These are phyloP conservation scores for Carex pumila DNA, from an alignment of 176 grass and related monocot genomes.

Conservation along the genomic window DNA sequence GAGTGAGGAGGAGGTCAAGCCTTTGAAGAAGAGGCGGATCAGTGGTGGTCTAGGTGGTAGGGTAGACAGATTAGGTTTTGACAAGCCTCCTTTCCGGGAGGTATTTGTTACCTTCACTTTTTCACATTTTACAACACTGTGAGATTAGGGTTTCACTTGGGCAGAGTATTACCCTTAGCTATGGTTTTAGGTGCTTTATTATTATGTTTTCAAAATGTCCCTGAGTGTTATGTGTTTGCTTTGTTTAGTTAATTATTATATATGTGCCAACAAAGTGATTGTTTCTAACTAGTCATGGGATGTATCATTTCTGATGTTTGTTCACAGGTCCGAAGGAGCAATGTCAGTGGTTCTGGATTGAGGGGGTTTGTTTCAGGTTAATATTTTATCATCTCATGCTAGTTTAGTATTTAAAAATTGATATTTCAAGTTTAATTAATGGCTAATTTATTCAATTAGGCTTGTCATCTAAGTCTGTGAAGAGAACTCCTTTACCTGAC, in stretches of 20 bases:
- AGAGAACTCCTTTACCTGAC: constrained; percentile 66
- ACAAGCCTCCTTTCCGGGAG: constrained; percentile 27
- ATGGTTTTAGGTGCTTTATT: background rate
- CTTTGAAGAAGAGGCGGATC: constrained; percentile 88
- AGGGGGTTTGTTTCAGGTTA: constrained; percentile 62
- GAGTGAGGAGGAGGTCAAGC: constrained; percentile 67
- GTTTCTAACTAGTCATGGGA: background rate
- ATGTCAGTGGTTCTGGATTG: constrained; percentile 38
- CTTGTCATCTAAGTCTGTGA: constrained; percentile 17
- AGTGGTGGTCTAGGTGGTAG: constrained; percentile 27
- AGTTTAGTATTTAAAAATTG: constrained; percentile 4
- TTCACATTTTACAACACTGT: background rate
- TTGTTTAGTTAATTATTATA: background rate
- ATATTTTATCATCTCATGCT: constrained; percentile 6
- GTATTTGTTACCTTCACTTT: constrained; percentile 43
- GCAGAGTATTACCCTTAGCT: background rate
- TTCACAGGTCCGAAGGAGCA: constrained; percentile 38
- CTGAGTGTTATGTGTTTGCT: background rate
- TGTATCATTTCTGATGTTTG: background rate
- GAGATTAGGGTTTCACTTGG: background rate
- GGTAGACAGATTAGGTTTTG: constrained; percentile 9
- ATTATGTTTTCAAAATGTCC: background rate
- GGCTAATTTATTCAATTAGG: constrained; percentile 13
- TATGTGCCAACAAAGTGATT: background rate
- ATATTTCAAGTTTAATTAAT: constrained; percentile 14